Evolutionary conservation across 78 protist genomes (phyloP).

Genomic region (Chrysochromulina parva): DNA sequence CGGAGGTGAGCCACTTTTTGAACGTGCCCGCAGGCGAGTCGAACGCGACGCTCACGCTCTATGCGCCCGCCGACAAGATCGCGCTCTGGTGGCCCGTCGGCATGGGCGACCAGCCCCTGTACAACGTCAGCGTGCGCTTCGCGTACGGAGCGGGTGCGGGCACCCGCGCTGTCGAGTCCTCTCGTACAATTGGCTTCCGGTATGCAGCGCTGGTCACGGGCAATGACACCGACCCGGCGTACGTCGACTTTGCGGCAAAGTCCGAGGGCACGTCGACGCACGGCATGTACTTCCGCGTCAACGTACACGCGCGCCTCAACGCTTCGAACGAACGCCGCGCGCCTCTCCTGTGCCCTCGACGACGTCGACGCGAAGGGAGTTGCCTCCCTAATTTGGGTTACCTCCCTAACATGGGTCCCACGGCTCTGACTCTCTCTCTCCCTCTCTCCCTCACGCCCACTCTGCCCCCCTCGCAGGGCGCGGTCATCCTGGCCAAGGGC

Average conservation of each 20-base stretch:
- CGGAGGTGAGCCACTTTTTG: not conserved
- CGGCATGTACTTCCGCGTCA: conserved; percentile 28
- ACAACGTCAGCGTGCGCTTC: conserved; percentile 13
- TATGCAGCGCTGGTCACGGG: conserved; percentile 43
- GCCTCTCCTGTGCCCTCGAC: too few relatives aligned
- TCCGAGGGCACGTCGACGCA: not conserved
- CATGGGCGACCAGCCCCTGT: conserved; percentile 38
- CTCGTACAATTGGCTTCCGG: not conserved
- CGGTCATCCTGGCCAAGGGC: conserved; percentile 25
- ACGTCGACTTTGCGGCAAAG: not conserved
- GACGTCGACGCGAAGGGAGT: too few relatives aligned
- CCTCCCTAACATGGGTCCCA: too few relatives aligned
- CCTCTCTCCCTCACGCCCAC: not conserved
- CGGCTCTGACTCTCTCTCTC: too few relatives aligned
- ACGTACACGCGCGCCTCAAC: not conserved
- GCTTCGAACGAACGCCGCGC: too few relatives aligned
- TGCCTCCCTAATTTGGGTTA: too few relatives aligned
- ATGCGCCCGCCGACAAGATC: conserved; percentile 3
- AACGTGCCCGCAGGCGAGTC: not conserved
- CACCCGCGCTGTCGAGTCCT: not conserved
- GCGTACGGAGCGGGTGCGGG: not conserved
- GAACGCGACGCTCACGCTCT: not conserved
- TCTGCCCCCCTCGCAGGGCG: not conserved
- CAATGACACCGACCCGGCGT: conserved; percentile 50
- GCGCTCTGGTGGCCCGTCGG: conserved; percentile 54